Evolutionary conservation across 2,329 filamentous ascomycete genomes (phyloP), one percentile per base, ranked within the genome.

Genomic region (Colletotrichum theobromicola): DNA sequence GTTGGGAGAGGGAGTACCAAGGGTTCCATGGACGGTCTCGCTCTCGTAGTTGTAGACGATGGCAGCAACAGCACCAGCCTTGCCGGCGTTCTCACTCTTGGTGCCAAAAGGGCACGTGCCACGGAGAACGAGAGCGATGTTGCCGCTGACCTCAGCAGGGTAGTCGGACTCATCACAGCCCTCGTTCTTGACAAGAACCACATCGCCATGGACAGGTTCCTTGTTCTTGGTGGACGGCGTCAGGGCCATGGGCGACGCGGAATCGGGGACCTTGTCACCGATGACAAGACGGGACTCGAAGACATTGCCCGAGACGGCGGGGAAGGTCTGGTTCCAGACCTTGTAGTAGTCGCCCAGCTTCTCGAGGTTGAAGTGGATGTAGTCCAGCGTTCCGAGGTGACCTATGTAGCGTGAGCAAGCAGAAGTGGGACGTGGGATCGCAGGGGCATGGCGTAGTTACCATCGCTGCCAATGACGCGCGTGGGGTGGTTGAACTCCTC

Each of bases 41-140:
- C 88, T 84, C 63, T 91, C 91, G 77, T 92, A 93, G 86, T 96
- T 95, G 84, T 94, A 96, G 64, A 97, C 87, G 16, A 97, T 84
- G 1, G 92, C 93, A 2, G 92, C 94, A 5, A 90, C 82, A 7
- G 94, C 94, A 24, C 94, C 93, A 2, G 93, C 93, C 63, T 86
- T 87, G 55, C 92, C 93, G 7, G 94, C 94, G 16, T 90, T 85
- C 67, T 88, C 88, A 2, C 93, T 93, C 85, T 97, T 97, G 74
- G 88, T 83, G 13, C 92, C 93, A 78, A 96, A 97, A 9, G 91
- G 78, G 80, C 94, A 97, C 2, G 84, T 87, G 67, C 94, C 94
- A 70, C 94, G 92, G 34, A 88, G 86, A 76, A 97, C 89, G 46
- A 97, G 87, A 12, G 93, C 94, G 74, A 97, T 92, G 72, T 90